Conservation (phyloP, 768 basidiomycete genomes). For the Tephrocybe sp. region DNA sequence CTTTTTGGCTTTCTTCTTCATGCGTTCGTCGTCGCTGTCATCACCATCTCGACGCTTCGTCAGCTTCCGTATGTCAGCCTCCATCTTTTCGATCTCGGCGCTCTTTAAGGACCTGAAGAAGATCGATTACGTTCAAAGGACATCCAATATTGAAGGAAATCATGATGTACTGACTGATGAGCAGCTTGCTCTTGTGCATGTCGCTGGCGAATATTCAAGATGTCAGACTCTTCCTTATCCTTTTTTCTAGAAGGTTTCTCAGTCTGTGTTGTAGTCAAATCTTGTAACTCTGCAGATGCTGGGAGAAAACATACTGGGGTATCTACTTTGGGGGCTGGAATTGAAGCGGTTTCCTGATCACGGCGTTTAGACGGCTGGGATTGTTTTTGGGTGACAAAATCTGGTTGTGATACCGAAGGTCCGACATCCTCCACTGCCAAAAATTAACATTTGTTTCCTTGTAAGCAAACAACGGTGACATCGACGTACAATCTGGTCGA, state of each 20-base stretch:
- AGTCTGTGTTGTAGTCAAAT: neutral
- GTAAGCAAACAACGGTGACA: neutral
- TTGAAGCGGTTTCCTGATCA: neutral
- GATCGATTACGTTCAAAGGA: neutral
- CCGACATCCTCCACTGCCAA: conserved; percentile 37
- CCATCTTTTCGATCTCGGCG: conserved; percentile 83
- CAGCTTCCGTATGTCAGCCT: conserved; percentile 81
- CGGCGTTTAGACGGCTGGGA: conserved; percentile 9
- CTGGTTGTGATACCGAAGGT: conserved; percentile 30
- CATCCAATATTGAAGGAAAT: neutral
- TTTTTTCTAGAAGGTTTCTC: conserved; percentile 32
- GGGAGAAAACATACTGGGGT: conserved; percentile 1
- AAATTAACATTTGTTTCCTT: conserved; percentile 3
- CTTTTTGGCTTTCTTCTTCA: conserved; percentile 54
- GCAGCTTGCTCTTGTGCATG: conserved; percentile 71
- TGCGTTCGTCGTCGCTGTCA: conserved; percentile 63
- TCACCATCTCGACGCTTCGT: conserved; percentile 55
- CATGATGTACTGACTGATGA: conserved; percentile 45
- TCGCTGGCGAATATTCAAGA: conserved; percentile 71
- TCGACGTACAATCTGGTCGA: conserved; percentile 75
- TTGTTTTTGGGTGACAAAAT: conserved; percentile 33
- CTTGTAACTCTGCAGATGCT: neutral
- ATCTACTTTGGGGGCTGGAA: neutral
- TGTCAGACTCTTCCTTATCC: conserved; percentile 45
- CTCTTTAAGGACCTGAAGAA: conserved; percentile 57